Evolutionary conservation across 352 stramenopile genomes (phyloP).

Genomic region (Phytophthora vignae): DNA sequence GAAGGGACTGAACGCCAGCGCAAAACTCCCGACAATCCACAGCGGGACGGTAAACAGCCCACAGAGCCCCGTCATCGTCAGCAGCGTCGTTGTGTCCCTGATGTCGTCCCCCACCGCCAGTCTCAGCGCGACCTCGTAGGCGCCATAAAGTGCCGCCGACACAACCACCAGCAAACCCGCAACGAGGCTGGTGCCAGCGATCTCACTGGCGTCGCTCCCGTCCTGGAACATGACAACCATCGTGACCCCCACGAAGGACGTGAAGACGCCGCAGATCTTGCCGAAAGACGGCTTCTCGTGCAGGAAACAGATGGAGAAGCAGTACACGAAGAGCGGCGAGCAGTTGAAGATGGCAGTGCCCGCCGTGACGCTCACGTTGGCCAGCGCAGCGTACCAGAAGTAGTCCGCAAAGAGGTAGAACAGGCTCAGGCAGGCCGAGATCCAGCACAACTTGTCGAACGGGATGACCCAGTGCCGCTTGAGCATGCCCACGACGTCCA

Average conservation of each 20-base stretch:
- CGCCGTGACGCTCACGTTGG: constrained; percentile 52
- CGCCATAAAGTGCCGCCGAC: constrained; percentile 54
- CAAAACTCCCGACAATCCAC: constrained; percentile 52
- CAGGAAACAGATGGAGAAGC: constrained; percentile 71
- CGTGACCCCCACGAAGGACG: constrained; percentile 55
- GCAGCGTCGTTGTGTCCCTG: constrained; percentile 56
- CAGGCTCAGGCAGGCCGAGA: constrained; percentile 49
- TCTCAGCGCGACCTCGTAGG: constrained; percentile 61
- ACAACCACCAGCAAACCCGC: constrained; percentile 57
- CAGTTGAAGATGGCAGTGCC: constrained; percentile 67
- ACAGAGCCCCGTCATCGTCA: constrained; percentile 55
- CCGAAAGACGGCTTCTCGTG: constrained; percentile 42
- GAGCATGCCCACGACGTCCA: constrained; percentile 31
- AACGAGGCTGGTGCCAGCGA: constrained; percentile 42
- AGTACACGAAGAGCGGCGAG: constrained; percentile 73
- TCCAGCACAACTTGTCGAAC: constrained; percentile 34
- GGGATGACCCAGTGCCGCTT: constrained; percentile 48
- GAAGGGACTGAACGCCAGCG: constrained; percentile 44
- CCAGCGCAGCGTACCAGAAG: constrained; percentile 64
- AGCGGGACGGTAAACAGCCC: constrained; percentile 60
- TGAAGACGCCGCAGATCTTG: constrained; percentile 57
- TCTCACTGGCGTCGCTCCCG: constrained; percentile 33
- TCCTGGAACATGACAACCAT: constrained; percentile 58
- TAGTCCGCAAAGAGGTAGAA: constrained; percentile 65
- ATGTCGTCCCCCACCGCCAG: constrained; percentile 46